These are phyloP conservation scores for Trametes meyenii DNA, from an alignment of 768 basidiomycete species.

Conservation along the genomic window DNA sequence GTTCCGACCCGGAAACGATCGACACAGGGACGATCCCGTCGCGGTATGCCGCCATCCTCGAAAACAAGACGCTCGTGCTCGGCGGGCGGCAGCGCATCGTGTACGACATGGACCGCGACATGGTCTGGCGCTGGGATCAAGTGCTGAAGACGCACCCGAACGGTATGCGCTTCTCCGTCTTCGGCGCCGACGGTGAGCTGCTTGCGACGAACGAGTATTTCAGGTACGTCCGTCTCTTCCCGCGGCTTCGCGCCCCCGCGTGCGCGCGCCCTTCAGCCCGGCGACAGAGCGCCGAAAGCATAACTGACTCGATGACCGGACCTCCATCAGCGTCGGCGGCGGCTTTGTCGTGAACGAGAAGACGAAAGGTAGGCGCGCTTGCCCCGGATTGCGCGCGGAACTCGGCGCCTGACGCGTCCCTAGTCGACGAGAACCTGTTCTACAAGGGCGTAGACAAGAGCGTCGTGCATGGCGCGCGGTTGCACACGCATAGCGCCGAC, in stretches of 20 bases:
- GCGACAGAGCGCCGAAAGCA: conserved; percentile 10
- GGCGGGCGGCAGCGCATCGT: conserved; percentile 75
- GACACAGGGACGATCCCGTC: conserved; percentile 83
- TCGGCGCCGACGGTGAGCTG: conserved; percentile 77
- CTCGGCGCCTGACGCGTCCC: background rate
- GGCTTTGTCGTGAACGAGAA: conserved; percentile 96
- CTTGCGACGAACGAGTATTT: conserved; percentile 96
- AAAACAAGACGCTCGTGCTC: conserved; percentile 67
- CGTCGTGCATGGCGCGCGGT: conserved; percentile 75
- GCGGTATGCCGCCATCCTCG: conserved; percentile 70
- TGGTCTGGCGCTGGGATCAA: conserved; percentile 91
- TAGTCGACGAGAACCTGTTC: conserved; percentile 91
- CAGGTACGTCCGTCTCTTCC: conserved; percentile 42
- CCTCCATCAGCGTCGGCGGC: conserved; percentile 69
- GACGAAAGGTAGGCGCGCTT: conserved; percentile 64
- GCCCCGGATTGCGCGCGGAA: background rate
- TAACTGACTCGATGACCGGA: conserved; percentile 3
- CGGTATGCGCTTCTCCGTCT: conserved; percentile 91
- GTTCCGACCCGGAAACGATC: conserved; percentile 92
- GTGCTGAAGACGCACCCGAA: conserved; percentile 90
- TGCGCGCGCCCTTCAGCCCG: background rate
- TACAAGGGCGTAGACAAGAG: conserved; percentile 90
- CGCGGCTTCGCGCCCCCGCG: background rate
- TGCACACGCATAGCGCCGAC: conserved; percentile 53
- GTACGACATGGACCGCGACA: conserved; percentile 88